A percentile compares a stretch with the other conserved stretches of the same genome.
phyloP scores from a whole-genome alignment of 768 basidiomycete genomes.

The Pisolithus marmoratus region DNA sequence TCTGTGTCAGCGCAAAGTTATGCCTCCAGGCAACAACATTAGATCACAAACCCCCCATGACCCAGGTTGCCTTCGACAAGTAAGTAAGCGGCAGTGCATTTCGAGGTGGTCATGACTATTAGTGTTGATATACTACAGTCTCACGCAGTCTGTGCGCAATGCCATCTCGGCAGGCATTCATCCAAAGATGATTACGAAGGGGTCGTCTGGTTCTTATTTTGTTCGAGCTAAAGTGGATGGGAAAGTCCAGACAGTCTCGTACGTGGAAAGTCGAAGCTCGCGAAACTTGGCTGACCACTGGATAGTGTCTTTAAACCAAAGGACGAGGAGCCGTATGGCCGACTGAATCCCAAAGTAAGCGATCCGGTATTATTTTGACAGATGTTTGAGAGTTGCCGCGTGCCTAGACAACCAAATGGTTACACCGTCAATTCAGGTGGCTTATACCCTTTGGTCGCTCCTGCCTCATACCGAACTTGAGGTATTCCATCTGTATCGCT shows the following conservation, averaged over 20 bases:
- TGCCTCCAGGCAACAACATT: constrained; percentile 61
- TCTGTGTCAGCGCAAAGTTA: background rate
- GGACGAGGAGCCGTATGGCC: constrained; percentile 85
- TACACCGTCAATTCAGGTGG: constrained; percentile 84
- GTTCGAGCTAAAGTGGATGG: constrained; percentile 79
- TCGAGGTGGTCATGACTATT: background rate
- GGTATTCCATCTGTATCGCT: constrained; percentile 34
- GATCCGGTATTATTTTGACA: background rate
- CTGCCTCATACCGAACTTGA: constrained; percentile 85
- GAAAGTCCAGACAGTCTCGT: constrained; percentile 76
- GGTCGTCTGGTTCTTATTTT: constrained; percentile 89
- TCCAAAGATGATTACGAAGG: constrained; percentile 87
- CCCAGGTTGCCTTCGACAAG: constrained; percentile 65
- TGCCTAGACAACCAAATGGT: constrained; percentile 77
- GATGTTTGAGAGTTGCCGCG: background rate
- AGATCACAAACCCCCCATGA: constrained; percentile 75
- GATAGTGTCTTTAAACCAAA: constrained; percentile 86
- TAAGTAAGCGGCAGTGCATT: constrained; percentile 38
- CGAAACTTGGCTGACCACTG: constrained; percentile 1
- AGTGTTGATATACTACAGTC: constrained; percentile 30
- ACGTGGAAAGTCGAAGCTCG: constrained; percentile 22
- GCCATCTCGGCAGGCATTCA: constrained; percentile 77
- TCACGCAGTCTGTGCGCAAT: constrained; percentile 57
- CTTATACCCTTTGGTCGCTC: constrained; percentile 87
- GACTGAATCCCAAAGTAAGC: constrained; percentile 76